phyloP scores from a whole-genome alignment of 371 early-diverging fungal genomes.

The Mucor circinelloides region DNA sequence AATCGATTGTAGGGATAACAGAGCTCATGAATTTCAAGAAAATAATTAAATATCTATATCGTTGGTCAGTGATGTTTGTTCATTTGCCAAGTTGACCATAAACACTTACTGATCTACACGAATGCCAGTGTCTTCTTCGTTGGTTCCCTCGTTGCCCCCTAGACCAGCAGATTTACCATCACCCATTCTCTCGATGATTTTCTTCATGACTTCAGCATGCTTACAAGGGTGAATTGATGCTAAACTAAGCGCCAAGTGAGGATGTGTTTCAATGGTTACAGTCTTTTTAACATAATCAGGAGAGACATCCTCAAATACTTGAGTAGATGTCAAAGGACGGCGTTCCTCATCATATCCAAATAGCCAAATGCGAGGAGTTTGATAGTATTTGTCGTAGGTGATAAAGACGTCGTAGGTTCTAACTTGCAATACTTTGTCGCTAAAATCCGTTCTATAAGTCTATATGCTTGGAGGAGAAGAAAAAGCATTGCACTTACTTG shows the following conservation, averaged over 20 bases:
- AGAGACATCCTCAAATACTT: slow-evolving; percentile 95
- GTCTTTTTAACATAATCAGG: slow-evolving; percentile 98
- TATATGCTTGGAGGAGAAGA: neutral
- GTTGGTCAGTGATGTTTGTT: neutral
- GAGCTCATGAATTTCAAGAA: slow-evolving; percentile 96
- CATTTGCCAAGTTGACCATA: neutral
- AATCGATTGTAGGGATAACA: slow-evolving; percentile 97
- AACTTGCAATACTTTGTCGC: slow-evolving; percentile 89
- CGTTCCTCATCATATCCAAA: slow-evolving; percentile 96
- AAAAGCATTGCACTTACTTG: slow-evolving; percentile 6
- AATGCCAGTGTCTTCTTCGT: slow-evolving; percentile 48
- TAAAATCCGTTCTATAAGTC: slow-evolving; percentile 7
- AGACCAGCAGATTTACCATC: slow-evolving; percentile 42
- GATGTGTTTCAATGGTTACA: slow-evolving; percentile 95
- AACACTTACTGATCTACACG: slow-evolving; percentile 89
- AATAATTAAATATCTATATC: slow-evolving; percentile 76
- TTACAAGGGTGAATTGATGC: slow-evolving; percentile 97
- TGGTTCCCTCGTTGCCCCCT: slow-evolving; percentile 4
- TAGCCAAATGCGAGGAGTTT: slow-evolving; percentile 96
- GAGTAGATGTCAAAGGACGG: slow-evolving; percentile 78
- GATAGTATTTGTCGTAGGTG: slow-evolving; percentile 98
- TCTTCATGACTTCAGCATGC: slow-evolving; percentile 98
- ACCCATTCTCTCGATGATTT: slow-evolving; percentile 83
- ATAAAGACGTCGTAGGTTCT: slow-evolving; percentile 97
- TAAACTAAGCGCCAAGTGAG: slow-evolving; percentile 81